Evolutionary conservation across 768 basidiomycete species (phyloP).

Genomic region (Heimioporus sp.): DNA sequence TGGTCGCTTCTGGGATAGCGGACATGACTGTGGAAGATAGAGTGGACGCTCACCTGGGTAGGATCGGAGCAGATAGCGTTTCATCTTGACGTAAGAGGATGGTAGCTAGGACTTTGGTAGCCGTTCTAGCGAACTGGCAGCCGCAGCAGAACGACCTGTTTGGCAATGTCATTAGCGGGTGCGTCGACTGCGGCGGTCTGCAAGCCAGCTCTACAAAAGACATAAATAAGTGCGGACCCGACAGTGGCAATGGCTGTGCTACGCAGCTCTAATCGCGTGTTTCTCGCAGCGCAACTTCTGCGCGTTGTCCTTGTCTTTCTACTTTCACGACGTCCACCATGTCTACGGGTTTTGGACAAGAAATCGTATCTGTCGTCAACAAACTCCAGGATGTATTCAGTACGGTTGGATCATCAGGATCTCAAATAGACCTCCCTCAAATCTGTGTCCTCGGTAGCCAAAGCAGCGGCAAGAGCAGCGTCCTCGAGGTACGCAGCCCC

Average conservation of each 20-base stretch:
- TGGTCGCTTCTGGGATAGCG: background rate
- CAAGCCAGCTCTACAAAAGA: background rate
- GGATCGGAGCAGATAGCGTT: background rate
- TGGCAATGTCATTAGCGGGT: background rate
- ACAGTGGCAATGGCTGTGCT: conserved; percentile 27
- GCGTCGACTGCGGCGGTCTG: background rate
- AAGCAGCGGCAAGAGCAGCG: conserved; percentile 92
- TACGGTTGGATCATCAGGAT: conserved; percentile 73
- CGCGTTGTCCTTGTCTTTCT: conserved; percentile 11
- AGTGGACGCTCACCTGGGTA: background rate
- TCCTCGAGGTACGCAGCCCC: conserved; percentile 65
- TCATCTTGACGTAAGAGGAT: conserved; percentile 8
- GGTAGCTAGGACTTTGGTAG: background rate
- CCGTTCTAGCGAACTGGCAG: background rate
- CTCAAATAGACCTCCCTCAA: conserved; percentile 86
- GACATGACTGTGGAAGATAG: conserved; percentile 6
- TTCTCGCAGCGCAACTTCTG: conserved; percentile 7
- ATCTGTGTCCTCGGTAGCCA: conserved; percentile 91
- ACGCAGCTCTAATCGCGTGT: conserved; percentile 22
- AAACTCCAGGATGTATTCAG: conserved; percentile 91
- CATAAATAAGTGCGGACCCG: background rate
- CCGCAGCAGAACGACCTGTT: background rate
- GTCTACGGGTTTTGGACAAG: conserved; percentile 69
- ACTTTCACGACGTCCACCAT: conserved; percentile 26
- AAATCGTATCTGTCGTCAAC: conserved; percentile 81